phyloP scores from a whole-genome alignment of 1,284 basidiomycete genomes.

The Coniferiporia weirii region DNA sequence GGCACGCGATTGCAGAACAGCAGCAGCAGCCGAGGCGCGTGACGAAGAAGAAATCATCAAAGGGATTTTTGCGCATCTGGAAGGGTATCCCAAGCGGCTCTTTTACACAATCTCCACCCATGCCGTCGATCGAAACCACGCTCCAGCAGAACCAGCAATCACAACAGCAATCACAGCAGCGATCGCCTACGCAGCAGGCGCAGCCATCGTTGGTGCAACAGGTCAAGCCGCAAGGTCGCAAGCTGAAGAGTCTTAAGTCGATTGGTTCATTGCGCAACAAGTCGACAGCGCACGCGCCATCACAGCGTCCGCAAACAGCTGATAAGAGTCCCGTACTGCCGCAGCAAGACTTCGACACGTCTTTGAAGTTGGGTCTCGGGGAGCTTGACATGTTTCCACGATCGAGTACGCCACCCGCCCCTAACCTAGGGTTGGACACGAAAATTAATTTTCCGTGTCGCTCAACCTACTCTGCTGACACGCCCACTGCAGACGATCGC shows the following conservation, averaged over 20 bases:
- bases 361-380: slow-evolving; percentile 6
- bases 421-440: not conserved
- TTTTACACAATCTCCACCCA: slow-evolving; percentile 5
- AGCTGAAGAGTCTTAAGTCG: slow-evolving; percentile 67
- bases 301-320: slow-evolving; percentile 1
- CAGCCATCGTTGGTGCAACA: slow-evolving; percentile 37
- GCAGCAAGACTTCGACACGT: slow-evolving; percentile 28
- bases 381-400: not conserved
- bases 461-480: slow-evolving; percentile 10
- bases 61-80: slow-evolving; percentile 48
- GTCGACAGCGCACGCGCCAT: slow-evolving; percentile 26
- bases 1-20: slow-evolving; percentile 24
- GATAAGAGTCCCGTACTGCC: slow-evolving; percentile 40
- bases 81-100: slow-evolving; percentile 11
- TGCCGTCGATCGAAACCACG: slow-evolving; percentile 8
- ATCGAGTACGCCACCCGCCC: not conserved
- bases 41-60: slow-evolving; percentile 54
- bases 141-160: not conserved
- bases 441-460: not conserved
- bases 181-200: slow-evolving; percentile 18
- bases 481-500: not conserved
- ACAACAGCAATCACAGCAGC: too few species aligned
- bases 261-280: slow-evolving; percentile 72
- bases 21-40: slow-evolving; percentile 28
- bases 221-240: slow-evolving; percentile 39